Conservation (phyloP, 805 yeast genomes). For the Wickerhamia fluorescens region DNA sequence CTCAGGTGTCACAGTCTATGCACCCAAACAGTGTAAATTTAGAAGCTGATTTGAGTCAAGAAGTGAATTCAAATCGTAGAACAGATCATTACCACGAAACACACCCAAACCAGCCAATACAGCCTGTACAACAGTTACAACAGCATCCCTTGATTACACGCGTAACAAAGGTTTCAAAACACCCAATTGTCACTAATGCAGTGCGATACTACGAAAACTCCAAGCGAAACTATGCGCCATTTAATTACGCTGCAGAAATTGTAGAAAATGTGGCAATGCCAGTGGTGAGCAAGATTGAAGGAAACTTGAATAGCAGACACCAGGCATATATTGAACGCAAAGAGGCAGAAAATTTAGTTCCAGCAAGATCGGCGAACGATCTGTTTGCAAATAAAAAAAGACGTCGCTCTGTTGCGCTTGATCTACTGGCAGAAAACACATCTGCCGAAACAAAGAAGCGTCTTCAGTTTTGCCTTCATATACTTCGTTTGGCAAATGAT, state of each 20-base stretch:
- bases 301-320: conserved; percentile 35
- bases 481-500: conserved; percentile 73
- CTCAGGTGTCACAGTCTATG: not conserved
- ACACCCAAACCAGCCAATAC: conserved; percentile 6
- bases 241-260: conserved; percentile 55
- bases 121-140: conserved; percentile 5
- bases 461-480: conserved; percentile 69
- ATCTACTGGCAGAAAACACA: conserved; percentile 7
- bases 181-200: conserved; percentile 41
- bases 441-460: conserved; percentile 70
- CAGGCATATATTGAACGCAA: conserved; percentile 14
- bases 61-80: not conserved
- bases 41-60: not conserved
- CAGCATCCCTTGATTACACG: conserved; percentile 34
- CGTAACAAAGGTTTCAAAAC: conserved; percentile 31
- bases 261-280: conserved; percentile 52
- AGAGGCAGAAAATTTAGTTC: conserved; percentile 4
- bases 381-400: conserved; percentile 2
- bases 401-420: conserved; percentile 8
- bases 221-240: conserved; percentile 40
- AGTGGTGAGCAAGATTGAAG: conserved; percentile 43
- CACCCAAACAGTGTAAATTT: no score
- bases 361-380: conserved; percentile 1
- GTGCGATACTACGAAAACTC: conserved; percentile 41
- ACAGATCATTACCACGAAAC: not conserved